Evolutionary conservation across 140 eudicot genomes (phyloP).

Genomic region (Bidens hawaiensis): DNA sequence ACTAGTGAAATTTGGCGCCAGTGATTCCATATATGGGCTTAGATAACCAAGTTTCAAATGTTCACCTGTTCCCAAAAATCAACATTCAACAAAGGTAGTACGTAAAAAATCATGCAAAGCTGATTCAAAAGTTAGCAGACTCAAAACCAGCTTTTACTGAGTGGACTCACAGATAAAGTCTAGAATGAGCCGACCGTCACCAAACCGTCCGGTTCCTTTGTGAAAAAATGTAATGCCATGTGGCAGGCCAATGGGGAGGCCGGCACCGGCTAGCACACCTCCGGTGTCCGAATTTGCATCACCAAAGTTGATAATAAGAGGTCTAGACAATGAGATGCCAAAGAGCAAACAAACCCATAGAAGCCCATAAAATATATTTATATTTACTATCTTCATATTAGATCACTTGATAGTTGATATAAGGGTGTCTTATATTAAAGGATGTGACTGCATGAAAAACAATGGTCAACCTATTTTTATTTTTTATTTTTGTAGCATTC

Average conservation of each 20-base stretch:
- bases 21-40: conserved; percentile 49
- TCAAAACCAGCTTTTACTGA: background rate
- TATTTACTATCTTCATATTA: conserved; percentile 11
- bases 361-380: conserved; percentile 2
- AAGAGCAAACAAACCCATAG: conserved; percentile 17
- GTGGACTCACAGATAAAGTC: conserved; percentile 37
- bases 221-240: conserved; percentile 51
- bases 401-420: conserved; percentile 9
- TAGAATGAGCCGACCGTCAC: conserved; percentile 48
- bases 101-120: background rate
- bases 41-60: conserved; percentile 32
- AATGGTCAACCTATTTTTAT: background rate
- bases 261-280: conserved; percentile 40
- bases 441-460: background rate
- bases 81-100: background rate
- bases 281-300: conserved; percentile 53
- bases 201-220: conserved; percentile 50
- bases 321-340: conserved; percentile 11
- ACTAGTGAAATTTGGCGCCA: conserved; percentile 41
- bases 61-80: conserved; percentile 33
- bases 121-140: background rate
- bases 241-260: conserved; percentile 47
- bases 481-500: no score
- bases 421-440: conserved; percentile 7
- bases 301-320: conserved; percentile 42